phyloP scores from a whole-genome alignment of 371 early-diverging fungal species.

The Lichtheimia ramosa region DNA sequence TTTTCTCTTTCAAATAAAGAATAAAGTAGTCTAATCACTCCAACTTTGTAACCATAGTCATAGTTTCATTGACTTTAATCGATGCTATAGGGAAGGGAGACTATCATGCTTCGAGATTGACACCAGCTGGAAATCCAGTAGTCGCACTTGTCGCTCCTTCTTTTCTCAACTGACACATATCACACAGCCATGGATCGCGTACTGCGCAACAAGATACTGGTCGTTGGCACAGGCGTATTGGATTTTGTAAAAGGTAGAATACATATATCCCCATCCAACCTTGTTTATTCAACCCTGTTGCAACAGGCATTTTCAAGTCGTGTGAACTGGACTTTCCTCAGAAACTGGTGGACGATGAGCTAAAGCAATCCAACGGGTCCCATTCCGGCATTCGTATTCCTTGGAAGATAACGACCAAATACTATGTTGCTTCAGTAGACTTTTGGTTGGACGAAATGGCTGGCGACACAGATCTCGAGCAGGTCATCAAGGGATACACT shows the following conservation, averaged over 20 bases:
- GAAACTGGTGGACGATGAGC: constrained; percentile 19
- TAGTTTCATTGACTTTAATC: too few relatives aligned
- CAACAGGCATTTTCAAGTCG: constrained; percentile 24
- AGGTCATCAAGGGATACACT: constrained; percentile 41
- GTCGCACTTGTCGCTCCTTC: too few relatives aligned
- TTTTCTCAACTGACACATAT: too few relatives aligned
- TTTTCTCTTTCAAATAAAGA: too few relatives aligned
- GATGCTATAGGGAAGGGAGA: too few relatives aligned
- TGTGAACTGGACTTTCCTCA: constrained; percentile 26
- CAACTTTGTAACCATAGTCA: too few relatives aligned
- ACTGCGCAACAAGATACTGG: constrained; percentile 59
- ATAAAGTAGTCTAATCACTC: too few relatives aligned
- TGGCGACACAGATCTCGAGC: constrained; percentile 24
- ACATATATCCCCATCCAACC: too few relatives aligned
- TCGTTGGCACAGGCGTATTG: constrained; percentile 53
- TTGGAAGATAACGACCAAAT: constrained; percentile 68
- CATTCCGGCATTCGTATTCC: constrained; percentile 59
- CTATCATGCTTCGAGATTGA: too few relatives aligned
- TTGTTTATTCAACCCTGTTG: neutral
- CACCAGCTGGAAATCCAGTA: too few relatives aligned
- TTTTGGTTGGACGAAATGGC: constrained; percentile 69
- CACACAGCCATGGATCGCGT: neutral
- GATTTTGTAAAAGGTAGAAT: constrained; percentile 53
- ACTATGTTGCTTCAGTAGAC: constrained; percentile 69
- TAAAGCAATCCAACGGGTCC: constrained; percentile 30